Base-by-base conservation (phyloP, 2,329 filamentous ascomycete genomes). In the Venturia oleaginea region DNA sequence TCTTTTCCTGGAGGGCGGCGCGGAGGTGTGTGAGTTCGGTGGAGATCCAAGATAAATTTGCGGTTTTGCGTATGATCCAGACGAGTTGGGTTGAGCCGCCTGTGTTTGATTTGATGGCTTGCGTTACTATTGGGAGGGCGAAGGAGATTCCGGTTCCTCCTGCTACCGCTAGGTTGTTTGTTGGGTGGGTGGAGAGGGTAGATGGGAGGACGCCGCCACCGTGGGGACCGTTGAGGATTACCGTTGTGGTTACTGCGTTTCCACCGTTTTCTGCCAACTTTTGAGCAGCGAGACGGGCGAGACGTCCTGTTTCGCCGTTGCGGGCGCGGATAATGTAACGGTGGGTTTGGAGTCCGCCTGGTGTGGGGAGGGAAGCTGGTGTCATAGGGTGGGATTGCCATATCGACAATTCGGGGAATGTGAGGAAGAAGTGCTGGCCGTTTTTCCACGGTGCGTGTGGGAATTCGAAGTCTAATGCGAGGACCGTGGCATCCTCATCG, bases 341-440 rank as follows among this genome's bases (percentile, higher is more conserved):
- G 64, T 75, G 73, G 8, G 65, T 64, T 65, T 84, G 78, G 66
- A 87, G 76, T 60, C 46, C 75, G 73, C 11, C 83, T 78, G 2
- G 71, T 67, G 0, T 78, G 74, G 63, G 85, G 0, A 82, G 72
- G 63, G 81, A 85, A 10, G 86, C 76, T 0, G 86, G 84, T 0
- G 86, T 90, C 70, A 90, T 88, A 0, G 88, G 88, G 69, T 91
- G 88, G 0, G 85, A 85, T 73, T 91, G 87, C 86, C 86, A 90
- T 68, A 90, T 81, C 68, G 81, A 86, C 38, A 84, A 77, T 66
- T 86, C 81, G 0, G 85, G 78, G 69, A 91, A 90, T 72, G 83
- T 87, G 19, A 90, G 77, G 69, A 85, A 90, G 72, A 88, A 90
- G 70, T 91, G 88, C 73, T 90, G 85, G 11, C 88, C 87, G 15